Evolutionary conservation across 257 asterid species (phyloP).

Genomic region (Ophiorrhiza pumila): DNA sequence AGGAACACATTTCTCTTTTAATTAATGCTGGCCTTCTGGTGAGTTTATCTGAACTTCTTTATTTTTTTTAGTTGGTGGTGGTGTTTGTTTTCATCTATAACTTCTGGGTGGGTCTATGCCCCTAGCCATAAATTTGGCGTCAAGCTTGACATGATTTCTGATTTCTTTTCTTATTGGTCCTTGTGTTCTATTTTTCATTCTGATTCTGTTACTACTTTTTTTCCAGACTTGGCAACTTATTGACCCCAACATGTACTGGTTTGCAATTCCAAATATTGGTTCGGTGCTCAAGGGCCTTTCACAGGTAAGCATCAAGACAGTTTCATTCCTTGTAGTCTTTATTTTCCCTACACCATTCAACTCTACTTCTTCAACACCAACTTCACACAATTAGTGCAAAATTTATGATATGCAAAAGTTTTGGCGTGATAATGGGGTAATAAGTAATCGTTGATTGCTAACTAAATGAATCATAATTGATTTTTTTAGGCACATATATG

Average conservation of each 20-base stretch:
- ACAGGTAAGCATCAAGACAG: slow-evolving; percentile 49
- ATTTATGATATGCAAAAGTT: not conserved
- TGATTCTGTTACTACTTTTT: slow-evolving; percentile 27
- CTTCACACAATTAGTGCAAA: not conserved
- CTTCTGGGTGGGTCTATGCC: not conserved
- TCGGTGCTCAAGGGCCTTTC: slow-evolving; percentile 91
- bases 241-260: slow-evolving; percentile 93
- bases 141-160: slow-evolving; percentile 1
- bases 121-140: not conserved
- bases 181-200: slow-evolving; percentile 15
- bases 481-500: not conserved
- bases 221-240: slow-evolving; percentile 85
- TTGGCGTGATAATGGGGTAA: not conserved
- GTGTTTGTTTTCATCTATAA: not conserved
- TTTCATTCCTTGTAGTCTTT: not conserved
- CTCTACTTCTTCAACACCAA: not conserved
- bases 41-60: slow-evolving; percentile 31
- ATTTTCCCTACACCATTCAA: not conserved
- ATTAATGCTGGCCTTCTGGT: slow-evolving; percentile 89
- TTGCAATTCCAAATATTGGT: slow-evolving; percentile 91
- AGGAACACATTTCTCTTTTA: slow-evolving; percentile 73
- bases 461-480: not conserved
- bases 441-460: not conserved
- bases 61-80: not conserved
- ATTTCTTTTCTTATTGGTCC: slow-evolving; percentile 1